A percentile compares a stretch with the other conserved stretches of the same genome.
phyloP scores from a whole-genome alignment of 345 rosid species.

The Eucalyptus fibrosa region DNA sequence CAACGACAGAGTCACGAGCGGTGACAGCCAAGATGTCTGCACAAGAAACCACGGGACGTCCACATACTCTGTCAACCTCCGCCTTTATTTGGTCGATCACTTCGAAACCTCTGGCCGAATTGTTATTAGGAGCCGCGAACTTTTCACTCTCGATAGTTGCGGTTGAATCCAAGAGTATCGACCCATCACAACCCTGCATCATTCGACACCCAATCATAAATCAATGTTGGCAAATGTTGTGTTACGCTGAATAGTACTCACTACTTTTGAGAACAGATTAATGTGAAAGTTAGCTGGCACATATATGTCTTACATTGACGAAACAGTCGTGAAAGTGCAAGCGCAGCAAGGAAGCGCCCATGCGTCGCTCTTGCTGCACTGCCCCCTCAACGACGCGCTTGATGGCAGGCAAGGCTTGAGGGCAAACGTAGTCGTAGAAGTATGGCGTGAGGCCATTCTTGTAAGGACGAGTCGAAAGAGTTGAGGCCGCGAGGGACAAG shows the following conservation, averaged over 20 bases:
- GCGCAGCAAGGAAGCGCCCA: conserved; percentile 44
- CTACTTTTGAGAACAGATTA: not conserved
- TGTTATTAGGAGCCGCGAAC: conserved; percentile 13
- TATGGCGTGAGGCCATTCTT: conserved; percentile 11
- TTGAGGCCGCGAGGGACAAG: not conserved
- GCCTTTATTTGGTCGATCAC: conserved; percentile 48
- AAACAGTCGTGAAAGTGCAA: conserved; percentile 58
- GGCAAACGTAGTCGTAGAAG: conserved; percentile 40
- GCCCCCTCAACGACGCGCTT: conserved; percentile 12
- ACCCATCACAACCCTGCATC: conserved; percentile 64
- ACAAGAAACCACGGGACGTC: conserved; percentile 40
- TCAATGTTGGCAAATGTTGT: not conserved
- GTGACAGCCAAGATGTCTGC: conserved; percentile 48
- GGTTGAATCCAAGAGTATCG: conserved; percentile 42
- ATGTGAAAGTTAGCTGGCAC: not conserved
- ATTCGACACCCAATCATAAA: not conserved
- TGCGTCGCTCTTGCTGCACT: conserved; percentile 26
- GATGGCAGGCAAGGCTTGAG: conserved; percentile 25
- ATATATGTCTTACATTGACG: conserved; percentile 18
- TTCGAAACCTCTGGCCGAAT: conserved; percentile 42
- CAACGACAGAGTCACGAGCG: conserved; percentile 45
- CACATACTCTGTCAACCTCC: conserved; percentile 36
- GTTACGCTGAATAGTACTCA: not conserved
- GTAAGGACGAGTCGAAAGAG: not conserved
- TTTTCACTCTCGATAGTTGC: conserved; percentile 41